These are phyloP conservation scores for Dothidotthia symphoricarpi DNA, from an alignment of 2,329 filamentous ascomycete species.

Conservation along the genomic window DNA sequence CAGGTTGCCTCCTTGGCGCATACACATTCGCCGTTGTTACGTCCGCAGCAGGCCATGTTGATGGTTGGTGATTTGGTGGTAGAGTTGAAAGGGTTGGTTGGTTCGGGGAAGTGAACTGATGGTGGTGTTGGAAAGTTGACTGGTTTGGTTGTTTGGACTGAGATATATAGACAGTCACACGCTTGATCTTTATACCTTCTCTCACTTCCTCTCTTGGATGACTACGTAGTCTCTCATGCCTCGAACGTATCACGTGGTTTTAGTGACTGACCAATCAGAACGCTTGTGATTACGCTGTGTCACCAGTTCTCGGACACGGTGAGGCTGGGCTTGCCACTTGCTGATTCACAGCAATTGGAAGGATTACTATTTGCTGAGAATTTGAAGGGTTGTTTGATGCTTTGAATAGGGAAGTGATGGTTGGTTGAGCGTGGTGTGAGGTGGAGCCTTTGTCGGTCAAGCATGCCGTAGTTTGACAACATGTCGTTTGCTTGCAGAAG, in stretches of 20 bases:
- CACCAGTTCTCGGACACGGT: slow-evolving; percentile 5
- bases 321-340: slow-evolving; percentile 24
- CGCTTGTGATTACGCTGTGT: slow-evolving; percentile 29
- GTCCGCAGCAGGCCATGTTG: slow-evolving; percentile 59
- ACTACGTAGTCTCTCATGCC: slow-evolving; percentile 17
- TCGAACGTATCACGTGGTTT: slow-evolving; percentile 21
- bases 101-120: no score
- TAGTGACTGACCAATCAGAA: slow-evolving; percentile 27
- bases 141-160: background rate
- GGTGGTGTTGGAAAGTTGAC: background rate
- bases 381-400: background rate
- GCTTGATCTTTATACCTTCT: slow-evolving; percentile 23
- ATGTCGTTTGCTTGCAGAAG: background rate
- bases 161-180: background rate
- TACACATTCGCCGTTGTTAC: slow-evolving; percentile 56
- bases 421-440: no score
- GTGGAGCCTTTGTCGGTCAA: no score
- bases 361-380: slow-evolving; percentile 21
- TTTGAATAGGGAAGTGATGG: background rate
- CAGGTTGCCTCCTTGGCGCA: slow-evolving; percentile 64
- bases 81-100: slow-evolving; percentile 4
- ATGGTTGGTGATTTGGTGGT: slow-evolving; percentile 11
- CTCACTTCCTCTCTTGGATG: slow-evolving; percentile 11
- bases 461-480: no score
- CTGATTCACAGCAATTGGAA: slow-evolving; percentile 21